Evolutionary conservation across 805 yeast genomes (phyloP).

Genomic region (Kodamaea laetipori): DNA sequence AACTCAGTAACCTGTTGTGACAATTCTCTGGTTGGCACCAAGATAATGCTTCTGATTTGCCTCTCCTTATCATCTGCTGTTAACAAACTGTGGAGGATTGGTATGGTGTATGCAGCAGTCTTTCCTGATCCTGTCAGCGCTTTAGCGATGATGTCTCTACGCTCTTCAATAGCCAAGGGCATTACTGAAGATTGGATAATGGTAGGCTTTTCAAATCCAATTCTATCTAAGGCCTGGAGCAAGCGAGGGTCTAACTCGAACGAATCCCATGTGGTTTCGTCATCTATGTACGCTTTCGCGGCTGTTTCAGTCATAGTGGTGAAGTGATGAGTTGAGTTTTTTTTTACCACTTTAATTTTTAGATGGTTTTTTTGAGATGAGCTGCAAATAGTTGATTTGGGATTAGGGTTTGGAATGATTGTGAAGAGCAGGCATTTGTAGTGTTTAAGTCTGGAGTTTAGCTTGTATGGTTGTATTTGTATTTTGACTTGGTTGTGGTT

Average conservation of each 20-base stretch:
- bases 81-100: constrained; percentile 78
- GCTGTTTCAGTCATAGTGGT: constrained; percentile 18
- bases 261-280: constrained; percentile 67
- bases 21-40: constrained; percentile 93
- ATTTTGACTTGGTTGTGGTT: too few relatives aligned
- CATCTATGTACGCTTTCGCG: constrained; percentile 72
- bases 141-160: constrained; percentile 88
- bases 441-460: too few relatives aligned
- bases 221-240: constrained; percentile 75
- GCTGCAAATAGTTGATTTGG: constrained; percentile 4
- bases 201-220: constrained; percentile 86
- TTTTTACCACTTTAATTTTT: constrained; percentile 2
- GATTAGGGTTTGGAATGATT: too few relatives aligned
- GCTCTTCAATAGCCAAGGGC: constrained; percentile 86
- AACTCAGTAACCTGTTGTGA: constrained; percentile 81
- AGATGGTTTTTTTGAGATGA: background rate
- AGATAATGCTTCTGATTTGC: constrained; percentile 59
- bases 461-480: too few relatives aligned
- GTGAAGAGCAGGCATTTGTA: too few relatives aligned
- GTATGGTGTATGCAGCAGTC: constrained; percentile 87
- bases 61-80: constrained; percentile 32
- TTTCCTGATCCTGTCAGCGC: constrained; percentile 97
- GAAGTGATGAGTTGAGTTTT: constrained; percentile 13
- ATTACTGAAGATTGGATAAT: constrained; percentile 89
- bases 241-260: constrained; percentile 82